Evolutionary conservation across 306 rosid genomes (phyloP), one percentile per base, ranked within the genome.

Genomic region (Heteromeles arbutifolia): DNA sequence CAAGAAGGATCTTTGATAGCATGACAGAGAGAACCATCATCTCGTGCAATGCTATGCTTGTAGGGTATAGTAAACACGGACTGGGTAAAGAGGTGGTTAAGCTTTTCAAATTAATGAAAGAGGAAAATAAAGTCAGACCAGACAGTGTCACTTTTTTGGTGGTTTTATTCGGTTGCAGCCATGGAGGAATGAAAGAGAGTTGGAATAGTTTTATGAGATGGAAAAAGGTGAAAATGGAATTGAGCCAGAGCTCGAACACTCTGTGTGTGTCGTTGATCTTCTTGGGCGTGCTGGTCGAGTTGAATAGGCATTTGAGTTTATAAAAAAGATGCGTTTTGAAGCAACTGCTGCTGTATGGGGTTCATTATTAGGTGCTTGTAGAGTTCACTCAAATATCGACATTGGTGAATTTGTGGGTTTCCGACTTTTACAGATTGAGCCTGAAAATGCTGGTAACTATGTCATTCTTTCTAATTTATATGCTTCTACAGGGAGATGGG

Each of bases 11-110:
- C 31, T 94, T 94, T 62, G 88, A 89, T 78, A 56, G 80, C 67
- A 88, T 94, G 90, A 68, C 67, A 5, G 96, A 86, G 86, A 88
- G 97, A 77, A 90, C 88, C 37, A 89, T 82, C 59, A 86, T 93
- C 81, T 91, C 96, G 37, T 93, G 98, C 97, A 93, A 93, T 81
- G 96, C 91, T 24, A 91, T 91, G 97, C 91, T 93, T 41, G 86
- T 85, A 19, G 98, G 96, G 71, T 93, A 90, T 83, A 82, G 96
- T 75, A 93, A 90, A 83, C 96, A 93, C 75, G 98, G 98, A 79
- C 84, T 87, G 89, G 97, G 94, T 52, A 85, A 81, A 81, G 91
- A 93, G 74, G 89, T 90, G n/a, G 88, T 93, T 39, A 81, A 92
- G 77, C 96, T 92, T 78, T 94, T 91, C 75, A 57, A 80, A 52